Conservation (phyloP, 495 filamentous ascomycete genomes). For the Annulohypoxylon maeteangense region DNA sequence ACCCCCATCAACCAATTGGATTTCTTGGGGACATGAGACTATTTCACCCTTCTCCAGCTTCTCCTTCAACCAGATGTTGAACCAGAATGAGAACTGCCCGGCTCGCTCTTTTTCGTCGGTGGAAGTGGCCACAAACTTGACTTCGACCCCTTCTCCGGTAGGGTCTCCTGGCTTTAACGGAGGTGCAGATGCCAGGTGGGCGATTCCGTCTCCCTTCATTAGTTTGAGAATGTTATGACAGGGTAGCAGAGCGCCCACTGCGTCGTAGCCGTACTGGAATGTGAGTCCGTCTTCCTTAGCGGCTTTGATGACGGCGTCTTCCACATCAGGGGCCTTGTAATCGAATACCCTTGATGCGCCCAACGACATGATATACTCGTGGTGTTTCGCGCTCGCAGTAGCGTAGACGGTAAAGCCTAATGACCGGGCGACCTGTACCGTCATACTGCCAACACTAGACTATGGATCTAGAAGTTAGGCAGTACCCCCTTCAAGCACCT, state of each 20-base stretch:
- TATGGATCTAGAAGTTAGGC: background rate
- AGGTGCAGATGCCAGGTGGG: slow-evolving; percentile 53
- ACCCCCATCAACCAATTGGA: slow-evolving; percentile 57
- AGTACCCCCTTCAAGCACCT: background rate
- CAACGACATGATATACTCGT: slow-evolving; percentile 55
- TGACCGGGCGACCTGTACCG: slow-evolving; percentile 55
- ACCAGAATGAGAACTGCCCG: slow-evolving; percentile 54
- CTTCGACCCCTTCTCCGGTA: slow-evolving; percentile 52
- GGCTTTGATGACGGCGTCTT: slow-evolving; percentile 55
- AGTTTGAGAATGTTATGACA: slow-evolving; percentile 25
- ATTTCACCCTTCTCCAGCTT: slow-evolving; percentile 54
- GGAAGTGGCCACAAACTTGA: slow-evolving; percentile 54
- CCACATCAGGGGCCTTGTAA: slow-evolving; percentile 58
- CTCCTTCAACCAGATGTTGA: slow-evolving; percentile 56
- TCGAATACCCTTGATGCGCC: slow-evolving; percentile 64
- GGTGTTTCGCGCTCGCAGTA: slow-evolving; percentile 59
- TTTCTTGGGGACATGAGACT: slow-evolving; percentile 59
- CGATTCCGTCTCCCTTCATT: slow-evolving; percentile 43
- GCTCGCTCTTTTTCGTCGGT: slow-evolving; percentile 48
- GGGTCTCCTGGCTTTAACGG: slow-evolving; percentile 46
- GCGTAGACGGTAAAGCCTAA: slow-evolving; percentile 61
- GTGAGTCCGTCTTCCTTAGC: slow-evolving; percentile 55
- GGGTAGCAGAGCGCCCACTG: slow-evolving; percentile 45
- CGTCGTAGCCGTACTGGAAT: slow-evolving; percentile 57
- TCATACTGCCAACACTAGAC: slow-evolving; percentile 55